Percentiles rank a stretch among this genome's conserved stretches.
Conservation (phyloP, 352 stramenopile genomes). For the Phytopythium ostracodes region DNA sequence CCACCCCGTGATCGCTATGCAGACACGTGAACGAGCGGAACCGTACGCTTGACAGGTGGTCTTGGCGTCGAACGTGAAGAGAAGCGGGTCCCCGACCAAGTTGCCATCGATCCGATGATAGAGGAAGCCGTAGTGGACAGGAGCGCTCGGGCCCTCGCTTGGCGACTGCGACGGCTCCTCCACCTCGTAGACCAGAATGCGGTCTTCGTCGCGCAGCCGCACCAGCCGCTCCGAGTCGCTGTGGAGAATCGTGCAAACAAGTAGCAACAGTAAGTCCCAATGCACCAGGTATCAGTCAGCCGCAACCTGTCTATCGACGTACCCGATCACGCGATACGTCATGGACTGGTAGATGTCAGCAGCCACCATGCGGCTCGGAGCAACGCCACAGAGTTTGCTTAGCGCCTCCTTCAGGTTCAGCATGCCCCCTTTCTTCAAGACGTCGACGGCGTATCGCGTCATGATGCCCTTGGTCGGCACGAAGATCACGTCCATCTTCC, state of each 20-base stretch:
- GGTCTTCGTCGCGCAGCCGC: constrained; percentile 66
- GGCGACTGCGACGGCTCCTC: constrained; percentile 17
- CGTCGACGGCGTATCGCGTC: constrained; percentile 55
- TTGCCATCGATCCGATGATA: constrained; percentile 57
- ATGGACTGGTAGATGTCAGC: constrained; percentile 80
- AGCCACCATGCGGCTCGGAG: constrained; percentile 33
- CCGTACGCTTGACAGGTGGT: constrained; percentile 56
- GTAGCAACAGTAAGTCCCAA: constrained; percentile 1
- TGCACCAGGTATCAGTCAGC: neutral
- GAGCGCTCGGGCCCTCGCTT: constrained; percentile 15
- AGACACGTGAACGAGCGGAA: neutral
- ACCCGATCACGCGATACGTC: constrained; percentile 68
- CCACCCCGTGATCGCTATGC: neutral
- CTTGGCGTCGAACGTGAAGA: constrained; percentile 59
- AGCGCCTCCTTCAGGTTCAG: constrained; percentile 52
- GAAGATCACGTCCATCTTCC: constrained; percentile 63
- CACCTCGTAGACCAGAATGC: constrained; percentile 70
- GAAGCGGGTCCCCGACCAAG: constrained; percentile 55
- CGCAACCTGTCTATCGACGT: constrained; percentile 8
- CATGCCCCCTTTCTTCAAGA: constrained; percentile 64
- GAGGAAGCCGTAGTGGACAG: constrained; percentile 52
- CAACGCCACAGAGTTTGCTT: constrained; percentile 40
- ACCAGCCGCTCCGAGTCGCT: constrained; percentile 56
- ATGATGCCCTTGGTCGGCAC: constrained; percentile 39
- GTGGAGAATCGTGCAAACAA: neutral